A percentile compares a stretch with the other conserved stretches of the same genome.
These are phyloP conservation scores for Nicotiana noctiflora DNA, from an alignment of 257 asterid species.

Conservation along the genomic window DNA sequence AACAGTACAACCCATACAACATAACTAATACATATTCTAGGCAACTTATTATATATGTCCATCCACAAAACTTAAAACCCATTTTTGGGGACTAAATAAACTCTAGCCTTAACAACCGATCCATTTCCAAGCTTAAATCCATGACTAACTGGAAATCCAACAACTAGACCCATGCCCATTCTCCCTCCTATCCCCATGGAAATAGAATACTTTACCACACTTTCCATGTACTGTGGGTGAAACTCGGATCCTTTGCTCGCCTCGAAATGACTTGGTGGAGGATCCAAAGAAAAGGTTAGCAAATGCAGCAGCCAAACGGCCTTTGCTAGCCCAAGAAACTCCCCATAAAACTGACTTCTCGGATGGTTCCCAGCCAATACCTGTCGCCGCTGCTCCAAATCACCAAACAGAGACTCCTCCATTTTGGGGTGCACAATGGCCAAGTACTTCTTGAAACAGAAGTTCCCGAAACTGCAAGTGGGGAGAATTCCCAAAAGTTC, in stretches of 20 bases:
- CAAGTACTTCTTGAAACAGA: slow-evolving; percentile 80
- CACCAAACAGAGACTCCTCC: slow-evolving; percentile 97
- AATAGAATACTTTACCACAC: slow-evolving; percentile 46
- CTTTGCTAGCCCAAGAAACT: slow-evolving; percentile 73
- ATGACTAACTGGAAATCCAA: slow-evolving; percentile 87
- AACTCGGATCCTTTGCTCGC: slow-evolving; percentile 82
- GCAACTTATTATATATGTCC: background rate
- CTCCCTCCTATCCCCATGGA: slow-evolving; percentile 39
- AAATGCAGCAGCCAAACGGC: slow-evolving; percentile 91
- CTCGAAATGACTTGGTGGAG: slow-evolving; percentile 89
- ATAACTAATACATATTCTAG: background rate
- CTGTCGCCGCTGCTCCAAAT: slow-evolving; percentile 87
- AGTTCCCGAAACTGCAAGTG: slow-evolving; percentile 83
- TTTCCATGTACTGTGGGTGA: slow-evolving; percentile 87
- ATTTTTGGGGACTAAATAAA: slow-evolving; percentile 65
- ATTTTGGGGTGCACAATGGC: slow-evolving; percentile 86
- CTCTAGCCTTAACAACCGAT: slow-evolving; percentile 70
- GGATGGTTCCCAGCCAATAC: slow-evolving; percentile 82
- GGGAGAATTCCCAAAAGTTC: slow-evolving; percentile 88
- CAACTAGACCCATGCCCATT: slow-evolving; percentile 38
- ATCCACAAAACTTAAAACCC: slow-evolving; percentile 13
- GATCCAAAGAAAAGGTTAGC: slow-evolving; percentile 80
- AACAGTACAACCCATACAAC: no score
- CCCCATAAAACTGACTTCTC: slow-evolving; percentile 77
- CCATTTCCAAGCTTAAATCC: slow-evolving; percentile 90